Base-by-base conservation (phyloP, 1,139 yeast genomes). In the Entelexis sorbosivorans region DNA sequence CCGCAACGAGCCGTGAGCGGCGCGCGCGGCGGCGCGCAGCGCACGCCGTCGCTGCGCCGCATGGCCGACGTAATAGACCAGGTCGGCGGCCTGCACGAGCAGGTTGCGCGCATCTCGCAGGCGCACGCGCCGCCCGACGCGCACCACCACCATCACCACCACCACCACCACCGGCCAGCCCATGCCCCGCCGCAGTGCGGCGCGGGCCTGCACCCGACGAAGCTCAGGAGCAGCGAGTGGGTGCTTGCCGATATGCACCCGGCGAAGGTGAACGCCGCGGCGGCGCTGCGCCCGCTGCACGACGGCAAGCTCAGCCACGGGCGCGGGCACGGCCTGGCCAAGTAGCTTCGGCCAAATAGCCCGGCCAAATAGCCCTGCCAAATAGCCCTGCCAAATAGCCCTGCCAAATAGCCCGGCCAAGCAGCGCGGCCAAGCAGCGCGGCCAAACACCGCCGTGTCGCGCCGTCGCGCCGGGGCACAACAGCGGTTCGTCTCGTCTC, bases 221-320 rank as follows among this genome's bases (percentile, higher is more conserved):
- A 29, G 29, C 48, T 45, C 11, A 14, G 48, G 9, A 45, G 48
- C 29, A 24, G 29, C 14, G 48, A 45, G 16, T 45, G 48, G 48
- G 34, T 31, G 8, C 31, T 43, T 3, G 19, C 14, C 33, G 40
- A 44, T 13, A 17, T 35, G 9, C 16, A 26, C 13, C 47, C 47
- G 11, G 14, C 31, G 16, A 22, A 33, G 11, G 46, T 33, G n/a
- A 40, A 40, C 16, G 16, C 24, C 4, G 24, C 44, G n/a, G n/a
- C 34, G 5, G 9, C 44, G 17, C 31, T 40, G n/a, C 14, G 34
- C 19, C 44, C 44, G 26, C 44, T 40, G 14, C 28, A 22, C 16
- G 44, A 40, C 26, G 44, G 44, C n/a, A 40, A 40, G 19, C 16
- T 40, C 16, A 40, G 44, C 34, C 44, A 40, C 24, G 44, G 44